phyloP scores from a whole-genome alignment of 352 stramenopile genomes.

The Globisporangium polare region DNA sequence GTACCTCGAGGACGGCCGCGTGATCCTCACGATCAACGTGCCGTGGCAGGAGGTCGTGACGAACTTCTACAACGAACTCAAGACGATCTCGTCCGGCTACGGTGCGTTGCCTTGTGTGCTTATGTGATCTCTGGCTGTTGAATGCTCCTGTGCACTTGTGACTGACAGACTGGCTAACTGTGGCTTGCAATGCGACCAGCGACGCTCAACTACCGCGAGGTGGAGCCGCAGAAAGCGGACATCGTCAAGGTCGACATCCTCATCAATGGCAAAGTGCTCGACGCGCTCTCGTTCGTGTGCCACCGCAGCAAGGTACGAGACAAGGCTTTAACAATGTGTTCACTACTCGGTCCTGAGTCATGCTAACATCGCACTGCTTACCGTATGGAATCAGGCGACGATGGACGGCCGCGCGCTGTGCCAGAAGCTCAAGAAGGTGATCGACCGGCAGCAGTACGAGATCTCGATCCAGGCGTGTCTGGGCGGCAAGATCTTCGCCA shows the following conservation, averaged over 20 bases:
- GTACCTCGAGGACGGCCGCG: conserved; percentile 93
- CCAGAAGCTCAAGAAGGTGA: conserved; percentile 96
- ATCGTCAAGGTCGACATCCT: conserved; percentile 95
- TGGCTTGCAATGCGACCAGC: conserved; percentile 24
- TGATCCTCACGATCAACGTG: conserved; percentile 93
- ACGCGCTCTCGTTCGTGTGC: conserved; percentile 97
- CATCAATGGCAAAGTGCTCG: conserved; percentile 94
- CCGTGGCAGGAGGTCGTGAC: conserved; percentile 99
- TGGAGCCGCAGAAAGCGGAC: conserved; percentile 88
- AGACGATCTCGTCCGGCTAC: conserved; percentile 95
- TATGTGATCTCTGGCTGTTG: background rate
- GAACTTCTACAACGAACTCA: conserved; percentile 99
- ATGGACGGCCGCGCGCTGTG: conserved; percentile 87
- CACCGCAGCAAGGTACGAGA: conserved; percentile 78
- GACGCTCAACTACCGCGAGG: conserved; percentile 93
- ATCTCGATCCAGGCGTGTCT: conserved; percentile 98
- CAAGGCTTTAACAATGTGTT: background rate
- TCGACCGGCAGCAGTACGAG: conserved; percentile 97
- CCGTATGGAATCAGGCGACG: conserved; percentile 45
- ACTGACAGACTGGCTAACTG: background rate
- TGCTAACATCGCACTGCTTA: background rate
- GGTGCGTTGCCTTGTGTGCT: conserved; percentile 40
- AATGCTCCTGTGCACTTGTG: background rate
- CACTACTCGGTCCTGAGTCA: background rate
- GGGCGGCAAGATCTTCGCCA: conserved; percentile 95